Evolutionary conservation across 139 green algal species (phyloP), one percentile per base, ranked within the genome.

Genomic region (Coelastrella sp.): DNA sequence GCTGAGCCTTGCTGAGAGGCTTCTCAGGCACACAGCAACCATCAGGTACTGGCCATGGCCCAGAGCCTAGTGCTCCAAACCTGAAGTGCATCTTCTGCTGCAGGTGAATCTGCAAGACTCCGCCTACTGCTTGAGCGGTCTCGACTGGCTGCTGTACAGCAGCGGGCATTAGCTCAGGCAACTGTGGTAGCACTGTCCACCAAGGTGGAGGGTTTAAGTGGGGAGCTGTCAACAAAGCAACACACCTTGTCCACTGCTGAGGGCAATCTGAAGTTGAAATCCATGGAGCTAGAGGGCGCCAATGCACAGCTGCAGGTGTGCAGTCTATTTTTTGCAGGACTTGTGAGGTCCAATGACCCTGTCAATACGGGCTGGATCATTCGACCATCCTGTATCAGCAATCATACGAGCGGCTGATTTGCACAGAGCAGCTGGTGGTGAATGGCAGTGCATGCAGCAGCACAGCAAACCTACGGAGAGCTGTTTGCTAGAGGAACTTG

Each of bases 251-350:
- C 19, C 8, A 20, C n/a, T n/a, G 20, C 58, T 6, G 78, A 87
- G 35, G 78, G 87, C 27, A 60, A 20, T 11, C 11, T 91, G 63
- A 80, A 81, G 49, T 20, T 87, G 78, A 27, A 72, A 20, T 7
- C 14, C 6, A 85, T 85, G 78, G 87, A 91, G 79, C 87, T 91
- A 22, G 87, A 91, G 60, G 87, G 87, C 12, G 87, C 87, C 9
- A 91, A 91, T 66, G 63, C 65, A 24, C 87, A 91, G 79, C 56
- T 91, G 56, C 58, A 91, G 60, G 87, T 90, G 25, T 22, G 85
- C 14, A 59, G 8, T 7, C 63, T 7, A 58, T 9, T 6, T 80
- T 14, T 6, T 27, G 70, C 70, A 70, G 63, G 12, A 20, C 63
- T 1, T 4, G 63, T 70, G 63, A 20, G 63, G 11, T 70, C 63